Conservation (phyloP, 306 rosid genomes). For the Prunus mira region DNA sequence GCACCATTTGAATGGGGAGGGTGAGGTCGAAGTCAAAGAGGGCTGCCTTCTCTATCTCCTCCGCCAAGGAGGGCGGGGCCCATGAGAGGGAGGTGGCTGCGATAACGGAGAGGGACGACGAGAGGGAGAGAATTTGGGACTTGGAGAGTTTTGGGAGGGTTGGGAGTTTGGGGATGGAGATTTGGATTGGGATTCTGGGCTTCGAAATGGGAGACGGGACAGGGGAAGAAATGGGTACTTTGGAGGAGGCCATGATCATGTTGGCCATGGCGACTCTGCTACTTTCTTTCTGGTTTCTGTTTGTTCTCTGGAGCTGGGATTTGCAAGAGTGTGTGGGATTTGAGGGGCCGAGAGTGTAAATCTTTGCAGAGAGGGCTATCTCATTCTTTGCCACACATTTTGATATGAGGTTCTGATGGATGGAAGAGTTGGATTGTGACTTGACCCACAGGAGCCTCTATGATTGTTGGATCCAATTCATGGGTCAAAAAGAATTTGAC, state of each 20-base stretch:
- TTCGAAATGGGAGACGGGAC: slow-evolving; percentile 29
- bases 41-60: slow-evolving; percentile 71
- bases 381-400: slow-evolving; percentile 11
- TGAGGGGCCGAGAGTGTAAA: not conserved
- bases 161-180: slow-evolving; percentile 52
- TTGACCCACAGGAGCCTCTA: not conserved
- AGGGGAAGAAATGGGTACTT: slow-evolving; percentile 36
- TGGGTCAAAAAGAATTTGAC: no score
- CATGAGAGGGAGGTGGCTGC: slow-evolving; percentile 49
- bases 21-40: slow-evolving; percentile 92
- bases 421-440: not conserved
- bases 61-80: slow-evolving; percentile 69
- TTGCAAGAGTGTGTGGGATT: not conserved
- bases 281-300: not conserved
- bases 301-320: not conserved
- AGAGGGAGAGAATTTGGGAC: slow-evolving; percentile 25
- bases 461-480: no score
- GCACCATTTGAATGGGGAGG: slow-evolving; percentile 65
- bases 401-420: not conserved
- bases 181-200: slow-evolving; percentile 43
- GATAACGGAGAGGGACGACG: slow-evolving; percentile 45
- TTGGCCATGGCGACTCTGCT: slow-evolving; percentile 51
- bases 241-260: slow-evolving; percentile 83
- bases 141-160: slow-evolving; percentile 33
- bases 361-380: not conserved